Base-by-base conservation (phyloP, 148 eudicot genomes). In the Chenopodium album region DNA sequence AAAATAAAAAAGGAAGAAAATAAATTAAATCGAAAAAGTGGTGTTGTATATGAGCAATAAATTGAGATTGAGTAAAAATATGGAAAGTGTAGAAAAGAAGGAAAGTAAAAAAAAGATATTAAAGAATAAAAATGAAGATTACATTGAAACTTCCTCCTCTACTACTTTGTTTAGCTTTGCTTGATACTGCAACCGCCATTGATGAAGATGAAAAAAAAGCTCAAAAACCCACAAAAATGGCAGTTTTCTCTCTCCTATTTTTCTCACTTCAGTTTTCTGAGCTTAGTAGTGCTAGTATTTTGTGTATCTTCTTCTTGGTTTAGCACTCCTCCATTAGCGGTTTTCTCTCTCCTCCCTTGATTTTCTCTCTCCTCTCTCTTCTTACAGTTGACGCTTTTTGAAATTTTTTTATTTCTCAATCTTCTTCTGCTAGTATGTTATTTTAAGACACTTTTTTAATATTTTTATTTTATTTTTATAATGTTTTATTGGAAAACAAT, bases 71-170 rank as follows among this genome's bases (percentile, higher is more conserved):
- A 82, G 81, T 31, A 63, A 79, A 47, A 71, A 46, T n/a, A 7
- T 11, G 69, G 66, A 84, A 82, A 77, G 84, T 59, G 76, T 86
- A 76, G 79, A 79, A 76, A 67, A 13, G 68, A 78, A 84, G 84
- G 76, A 83, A 76, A 76, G 84, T 81, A 41, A 78, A 56, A 34
- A 34, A 56, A 79, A 66, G 29, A 31, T 41, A 79, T 86, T 86
- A 93, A 77, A 94, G 94, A 81, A 93, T 89, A 65, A 95, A 90
- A 76, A 90, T 89, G 82, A 91, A 89, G 91, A 90, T 91, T 80
- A 90, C 83, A 22, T 88, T 89, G 82, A 84, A 91, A 75, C 79
- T 87, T 79, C 84, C 87, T 59, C 32, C 87, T 59, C 34, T 68
- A 28, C 32, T 31, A 28, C 32, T 31, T 9, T 28, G 9, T 16